Base-by-base conservation (phyloP, 2,329 filamentous ascomycete genomes). In the Lachnellula occidentalis region DNA sequence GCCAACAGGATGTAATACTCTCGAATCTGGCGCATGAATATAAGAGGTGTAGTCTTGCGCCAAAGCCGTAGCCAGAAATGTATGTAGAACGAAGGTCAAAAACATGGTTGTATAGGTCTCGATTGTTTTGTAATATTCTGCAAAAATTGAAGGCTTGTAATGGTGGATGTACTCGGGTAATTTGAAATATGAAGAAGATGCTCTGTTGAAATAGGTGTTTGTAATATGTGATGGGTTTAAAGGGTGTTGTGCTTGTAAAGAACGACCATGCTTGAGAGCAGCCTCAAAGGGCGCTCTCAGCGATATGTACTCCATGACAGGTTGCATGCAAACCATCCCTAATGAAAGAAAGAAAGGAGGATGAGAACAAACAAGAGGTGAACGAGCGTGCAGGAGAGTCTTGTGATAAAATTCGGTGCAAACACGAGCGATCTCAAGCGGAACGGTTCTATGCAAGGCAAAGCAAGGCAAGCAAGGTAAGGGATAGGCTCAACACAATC, bases 11-110 rank as follows among this genome's bases (percentile, higher is more conserved):
- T 57, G 27, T 6, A 71, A 36, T 0, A 61, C 60, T 51, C 69
- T 59, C 5, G 64, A 67, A 7, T 52, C 39, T 1, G 69, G 70
- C 3, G 69, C 68, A 7, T 71, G 57, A 31, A 71, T 69, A 48
- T 72, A 71, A 14, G 22, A 14, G 24, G 14, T 21, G 17, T 21
- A 27, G 21, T 31, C 22, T 14, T 24, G 19, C 17, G 21, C 19
- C 24, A 27, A 15, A 45, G 43, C 22, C 43, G 43, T 14, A 27
- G 22, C 22, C 22, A 24, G 22, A 12, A 45, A 45, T 14, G 43
- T 31, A 24, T 45, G 43, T 21, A 45, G 22, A 17, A 45, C 7
- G 12, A 45, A 21, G 43, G 19, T 45, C 22, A 24, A 45, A 22
- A 45, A 31, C 43, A 45, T 45, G 19, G 11, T 45, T 45, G 43